phyloP scores from a whole-genome alignment of 2,329 filamentous ascomycete species.

The Lasiodiplodia sp. region DNA sequence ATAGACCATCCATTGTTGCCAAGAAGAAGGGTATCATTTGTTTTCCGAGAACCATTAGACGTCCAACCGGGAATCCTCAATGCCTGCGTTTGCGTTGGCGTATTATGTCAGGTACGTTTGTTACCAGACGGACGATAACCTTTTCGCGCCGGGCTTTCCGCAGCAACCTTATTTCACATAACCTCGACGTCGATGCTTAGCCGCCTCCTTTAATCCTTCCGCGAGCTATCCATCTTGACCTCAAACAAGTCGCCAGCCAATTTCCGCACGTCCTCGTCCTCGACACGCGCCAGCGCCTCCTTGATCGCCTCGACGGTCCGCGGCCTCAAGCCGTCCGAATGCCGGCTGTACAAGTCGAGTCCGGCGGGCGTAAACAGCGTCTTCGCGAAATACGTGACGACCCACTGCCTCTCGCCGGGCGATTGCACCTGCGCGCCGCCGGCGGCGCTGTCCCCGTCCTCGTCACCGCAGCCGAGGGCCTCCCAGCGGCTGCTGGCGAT shows the following conservation, averaged over 20 bases:
- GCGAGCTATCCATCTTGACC: slow-evolving; percentile 40
- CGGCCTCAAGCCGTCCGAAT: slow-evolving; percentile 65
- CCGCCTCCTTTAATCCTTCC: slow-evolving; percentile 16
- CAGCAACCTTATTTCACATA: slow-evolving; percentile 9
- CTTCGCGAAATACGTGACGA: slow-evolving; percentile 83
- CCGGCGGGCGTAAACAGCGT: slow-evolving; percentile 85
- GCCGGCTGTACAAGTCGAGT: slow-evolving; percentile 77
- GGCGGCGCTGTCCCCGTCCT: neutral
- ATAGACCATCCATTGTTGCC: neutral
- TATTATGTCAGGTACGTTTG: neutral
- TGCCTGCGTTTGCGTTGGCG: neutral
- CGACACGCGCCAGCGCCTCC: slow-evolving; percentile 60
- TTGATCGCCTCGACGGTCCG: slow-evolving; percentile 65
- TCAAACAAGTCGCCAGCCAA: slow-evolving; percentile 60
- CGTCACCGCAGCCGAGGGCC: slow-evolving; percentile 73
- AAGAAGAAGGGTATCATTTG: slow-evolving; percentile 24
- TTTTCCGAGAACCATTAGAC: neutral
- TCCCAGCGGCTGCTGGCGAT: slow-evolving; percentile 83
- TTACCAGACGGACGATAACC: neutral
- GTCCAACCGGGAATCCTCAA: neutral
- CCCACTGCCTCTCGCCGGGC: slow-evolving; percentile 61
- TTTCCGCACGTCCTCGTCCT: slow-evolving; percentile 60
- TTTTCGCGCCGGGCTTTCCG: neutral
- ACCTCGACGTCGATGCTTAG: slow-evolving; percentile 9
- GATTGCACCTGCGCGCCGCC: slow-evolving; percentile 29